phyloP scores from a whole-genome alignment of 228 moss, liverwort and hornwort genomes.

The Sphagnum fallax region DNA sequence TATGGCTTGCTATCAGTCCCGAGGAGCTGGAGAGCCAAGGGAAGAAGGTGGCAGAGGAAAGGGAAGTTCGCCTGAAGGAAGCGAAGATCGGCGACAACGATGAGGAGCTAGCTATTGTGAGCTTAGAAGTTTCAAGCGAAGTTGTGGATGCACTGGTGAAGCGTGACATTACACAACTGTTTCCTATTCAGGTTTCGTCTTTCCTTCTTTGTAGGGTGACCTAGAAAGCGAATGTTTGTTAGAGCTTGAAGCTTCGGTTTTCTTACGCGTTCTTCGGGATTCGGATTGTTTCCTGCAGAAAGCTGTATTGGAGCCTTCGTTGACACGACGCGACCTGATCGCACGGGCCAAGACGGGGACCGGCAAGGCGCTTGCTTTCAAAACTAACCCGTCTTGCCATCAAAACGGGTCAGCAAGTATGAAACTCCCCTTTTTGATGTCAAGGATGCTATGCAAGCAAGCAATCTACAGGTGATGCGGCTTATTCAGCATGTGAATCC shows the following conservation, averaged over 20 bases:
- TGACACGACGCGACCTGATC: slow-evolving; percentile 90
- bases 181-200: slow-evolving; percentile 69
- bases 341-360: slow-evolving; percentile 95
- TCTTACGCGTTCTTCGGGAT: too few species aligned
- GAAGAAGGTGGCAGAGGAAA: too few species aligned
- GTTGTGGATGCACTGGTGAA: slow-evolving; percentile 75
- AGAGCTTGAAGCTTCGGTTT: too few species aligned
- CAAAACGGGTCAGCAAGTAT: slow-evolving; percentile 84
- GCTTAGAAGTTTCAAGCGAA: slow-evolving; percentile 56
- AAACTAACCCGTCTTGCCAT: slow-evolving; percentile 73
- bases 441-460: slow-evolving; percentile 69
- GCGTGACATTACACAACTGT: slow-evolving; percentile 79
- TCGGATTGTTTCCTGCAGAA: slow-evolving; percentile 10
- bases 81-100: slow-evolving; percentile 19
- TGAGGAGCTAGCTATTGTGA: slow-evolving; percentile 80
- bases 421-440: slow-evolving; percentile 80
- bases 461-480: slow-evolving; percentile 68
- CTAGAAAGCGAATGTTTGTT: too few species aligned
- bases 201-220: background rate
- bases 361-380: slow-evolving; percentile 92
- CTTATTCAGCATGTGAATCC: slow-evolving; percentile 66
- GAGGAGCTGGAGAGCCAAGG: slow-evolving; percentile 5
- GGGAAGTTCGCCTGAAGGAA: too few species aligned
- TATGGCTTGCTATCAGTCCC: background rate
- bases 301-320: slow-evolving; percentile 80